Percentiles rank a stretch among this genome's conserved stretches.
phyloP scores from a whole-genome alignment of 371 early-diverging fungal genomes.

The Apophysomyces sp. region DNA sequence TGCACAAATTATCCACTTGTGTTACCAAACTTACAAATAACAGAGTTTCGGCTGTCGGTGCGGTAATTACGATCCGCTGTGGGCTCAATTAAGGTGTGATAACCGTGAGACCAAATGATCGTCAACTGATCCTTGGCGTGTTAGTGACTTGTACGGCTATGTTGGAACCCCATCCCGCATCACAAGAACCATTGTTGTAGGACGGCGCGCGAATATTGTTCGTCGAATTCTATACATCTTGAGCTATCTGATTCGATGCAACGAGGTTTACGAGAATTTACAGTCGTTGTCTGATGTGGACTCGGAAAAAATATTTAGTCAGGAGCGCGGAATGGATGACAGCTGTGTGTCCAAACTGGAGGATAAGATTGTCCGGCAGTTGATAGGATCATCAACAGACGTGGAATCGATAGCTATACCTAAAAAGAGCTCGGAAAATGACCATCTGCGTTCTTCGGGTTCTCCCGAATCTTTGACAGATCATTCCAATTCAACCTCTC shows the following conservation, averaged over 20 bases:
- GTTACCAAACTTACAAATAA: not conserved
- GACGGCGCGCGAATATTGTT: conserved; percentile 49
- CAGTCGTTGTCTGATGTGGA: conserved; percentile 28
- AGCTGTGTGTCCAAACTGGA: conserved; percentile 27
- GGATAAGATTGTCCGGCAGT: conserved; percentile 41
- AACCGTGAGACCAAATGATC: not conserved
- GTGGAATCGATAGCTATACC: conserved; percentile 51
- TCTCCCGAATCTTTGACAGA: conserved; percentile 13
- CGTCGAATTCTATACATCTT: conserved; percentile 57
- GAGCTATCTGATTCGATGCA: conserved; percentile 66
- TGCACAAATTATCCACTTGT: not conserved
- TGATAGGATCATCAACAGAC: conserved; percentile 39
- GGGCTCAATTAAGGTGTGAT: conserved; percentile 63
- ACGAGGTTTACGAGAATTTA: conserved; percentile 60
- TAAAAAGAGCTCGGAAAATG: conserved; percentile 9
- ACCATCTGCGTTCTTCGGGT: conserved; percentile 6
- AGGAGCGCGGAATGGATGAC: conserved; percentile 31
- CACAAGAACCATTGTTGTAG: conserved; percentile 61
- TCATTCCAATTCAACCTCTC: conserved; percentile 8
- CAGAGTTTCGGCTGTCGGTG: conserved; percentile 42
- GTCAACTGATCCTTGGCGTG: not conserved
- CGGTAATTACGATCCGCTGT: conserved; percentile 65
- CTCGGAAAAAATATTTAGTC: conserved; percentile 26
- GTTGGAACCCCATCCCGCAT: conserved; percentile 54
- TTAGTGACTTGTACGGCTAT: conserved; percentile 63